A percentile compares a stretch with the other conserved stretches of the same genome.
These are phyloP conservation scores for Phytopythium kandeliae DNA, from an alignment of 352 stramenopile species.

Conservation along the genomic window DNA sequence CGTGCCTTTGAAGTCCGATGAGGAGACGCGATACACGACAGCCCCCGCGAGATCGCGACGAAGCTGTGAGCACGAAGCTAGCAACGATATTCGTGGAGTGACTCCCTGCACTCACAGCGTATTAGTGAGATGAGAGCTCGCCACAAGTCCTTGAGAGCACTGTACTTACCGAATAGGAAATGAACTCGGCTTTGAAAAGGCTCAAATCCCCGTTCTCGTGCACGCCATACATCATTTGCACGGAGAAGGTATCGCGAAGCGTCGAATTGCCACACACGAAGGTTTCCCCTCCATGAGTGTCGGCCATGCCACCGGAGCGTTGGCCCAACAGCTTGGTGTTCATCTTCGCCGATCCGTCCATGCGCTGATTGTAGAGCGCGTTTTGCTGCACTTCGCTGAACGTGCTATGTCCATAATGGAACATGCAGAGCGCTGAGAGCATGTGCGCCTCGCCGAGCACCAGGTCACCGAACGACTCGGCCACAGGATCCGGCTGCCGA, in stretches of 20 bases:
- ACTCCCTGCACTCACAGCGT: conserved; percentile 24
- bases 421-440: conserved; percentile 57
- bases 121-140: not conserved
- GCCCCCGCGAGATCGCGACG: conserved; percentile 39
- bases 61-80: conserved; percentile 44
- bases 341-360: conserved; percentile 49
- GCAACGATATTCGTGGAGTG: conserved; percentile 47
- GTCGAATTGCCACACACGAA: conserved; percentile 56
- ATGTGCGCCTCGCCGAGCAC: conserved; percentile 69
- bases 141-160: not conserved
- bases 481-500: conserved; percentile 13
- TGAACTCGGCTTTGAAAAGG: conserved; percentile 60
- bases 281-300: conserved; percentile 59
- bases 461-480: conserved; percentile 38
- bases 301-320: conserved; percentile 38
- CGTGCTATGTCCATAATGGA: conserved; percentile 62
- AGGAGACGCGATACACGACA: conserved; percentile 50
- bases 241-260: conserved; percentile 53
- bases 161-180: conserved; percentile 58
- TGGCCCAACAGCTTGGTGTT: conserved; percentile 61
- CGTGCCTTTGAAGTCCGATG: conserved; percentile 64
- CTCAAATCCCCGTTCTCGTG: conserved; percentile 69
- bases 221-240: conserved; percentile 60
- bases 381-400: conserved; percentile 49
- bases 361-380: conserved; percentile 61